Evolutionary conservation across 768 basidiomycete genomes (phyloP).

Genomic region (Albatrellus ellisii): DNA sequence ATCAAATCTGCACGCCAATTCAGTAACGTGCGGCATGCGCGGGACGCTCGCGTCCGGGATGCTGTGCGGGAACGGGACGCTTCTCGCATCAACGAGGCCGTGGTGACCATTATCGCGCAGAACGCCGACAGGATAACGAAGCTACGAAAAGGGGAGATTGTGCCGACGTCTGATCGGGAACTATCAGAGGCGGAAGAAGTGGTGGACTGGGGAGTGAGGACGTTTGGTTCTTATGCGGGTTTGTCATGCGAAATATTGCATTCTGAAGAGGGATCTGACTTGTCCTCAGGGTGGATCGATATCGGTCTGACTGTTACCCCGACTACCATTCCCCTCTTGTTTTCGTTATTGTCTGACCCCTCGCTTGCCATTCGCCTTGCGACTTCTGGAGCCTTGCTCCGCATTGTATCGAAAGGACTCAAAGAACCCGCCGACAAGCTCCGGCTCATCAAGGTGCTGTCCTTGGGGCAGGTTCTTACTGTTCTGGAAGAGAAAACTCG

Average conservation of each 20-base stretch:
- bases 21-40: conserved; percentile 52
- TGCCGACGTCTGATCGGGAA: conserved; percentile 33
- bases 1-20: conserved; percentile 79
- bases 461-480: conserved; percentile 70
- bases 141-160: conserved; percentile 33
- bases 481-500: conserved; percentile 71
- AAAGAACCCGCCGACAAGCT: conserved; percentile 87
- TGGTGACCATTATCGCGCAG: conserved; percentile 71
- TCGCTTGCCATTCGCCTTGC: conserved; percentile 74
- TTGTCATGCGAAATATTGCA: conserved; percentile 23
- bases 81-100: conserved; percentile 70
- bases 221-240: conserved; percentile 93
- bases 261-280: conserved; percentile 2
- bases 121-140: conserved; percentile 43
- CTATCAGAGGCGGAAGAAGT: conserved; percentile 56
- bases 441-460: conserved; percentile 79
- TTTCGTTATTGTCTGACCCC: conserved; percentile 66
- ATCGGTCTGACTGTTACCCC: conserved; percentile 93
- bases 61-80: conserved; percentile 87
- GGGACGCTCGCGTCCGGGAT: conserved; percentile 81
- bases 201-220: conserved; percentile 85
- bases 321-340: conserved; percentile 73
- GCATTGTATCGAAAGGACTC: conserved; percentile 85
- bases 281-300: conserved; percentile 81
- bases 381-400: conserved; percentile 64